These are phyloP conservation scores for Metarhizium brunneum DNA, from an alignment of 2,329 filamentous ascomycete species.

Conservation along the genomic window DNA sequence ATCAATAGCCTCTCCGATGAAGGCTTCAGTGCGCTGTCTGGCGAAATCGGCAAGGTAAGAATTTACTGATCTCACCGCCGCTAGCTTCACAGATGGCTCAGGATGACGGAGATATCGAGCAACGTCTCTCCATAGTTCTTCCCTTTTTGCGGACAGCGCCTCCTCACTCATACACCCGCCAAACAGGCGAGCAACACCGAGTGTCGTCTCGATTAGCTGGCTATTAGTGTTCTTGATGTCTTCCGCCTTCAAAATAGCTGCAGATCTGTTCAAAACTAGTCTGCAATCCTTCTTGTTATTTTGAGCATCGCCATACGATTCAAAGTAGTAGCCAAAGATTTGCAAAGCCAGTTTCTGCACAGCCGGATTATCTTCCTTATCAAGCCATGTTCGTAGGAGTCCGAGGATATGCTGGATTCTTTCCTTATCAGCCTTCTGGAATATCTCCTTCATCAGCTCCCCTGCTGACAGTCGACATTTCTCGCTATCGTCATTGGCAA, in stretches of 20 bases:
- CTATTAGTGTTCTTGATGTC: constrained; percentile 48
- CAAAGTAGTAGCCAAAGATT: constrained; percentile 75
- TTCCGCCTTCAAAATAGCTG: constrained; percentile 44
- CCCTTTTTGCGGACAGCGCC: constrained; percentile 50
- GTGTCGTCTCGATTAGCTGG: constrained; percentile 64
- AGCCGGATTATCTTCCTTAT: constrained; percentile 61
- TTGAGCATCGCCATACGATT: constrained; percentile 48
- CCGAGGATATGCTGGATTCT: constrained; percentile 60
- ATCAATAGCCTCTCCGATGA: constrained; percentile 45
- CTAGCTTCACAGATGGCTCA: constrained; percentile 66
- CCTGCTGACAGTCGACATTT: constrained; percentile 78
- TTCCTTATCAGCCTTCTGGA: constrained; percentile 67
- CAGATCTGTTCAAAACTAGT: constrained; percentile 47
- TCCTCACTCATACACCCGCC: constrained; percentile 55
- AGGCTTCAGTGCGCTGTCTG: constrained; percentile 41
- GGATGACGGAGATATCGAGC: constrained; percentile 62
- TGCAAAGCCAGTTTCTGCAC: constrained; percentile 69
- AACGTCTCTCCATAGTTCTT: constrained; percentile 62
- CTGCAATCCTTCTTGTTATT: constrained; percentile 60
- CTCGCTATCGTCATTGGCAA: constrained; percentile 80
- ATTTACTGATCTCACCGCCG: constrained; percentile 63
- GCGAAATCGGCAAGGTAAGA: constrained; percentile 76
- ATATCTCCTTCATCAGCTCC: constrained; percentile 70
- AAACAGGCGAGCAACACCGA: constrained; percentile 61
- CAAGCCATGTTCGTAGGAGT: constrained; percentile 67